Evolutionary conservation across 2,329 filamentous ascomycete species (phyloP), one percentile per base, ranked within the genome.

Genomic region (Huntiella abstrusa): DNA sequence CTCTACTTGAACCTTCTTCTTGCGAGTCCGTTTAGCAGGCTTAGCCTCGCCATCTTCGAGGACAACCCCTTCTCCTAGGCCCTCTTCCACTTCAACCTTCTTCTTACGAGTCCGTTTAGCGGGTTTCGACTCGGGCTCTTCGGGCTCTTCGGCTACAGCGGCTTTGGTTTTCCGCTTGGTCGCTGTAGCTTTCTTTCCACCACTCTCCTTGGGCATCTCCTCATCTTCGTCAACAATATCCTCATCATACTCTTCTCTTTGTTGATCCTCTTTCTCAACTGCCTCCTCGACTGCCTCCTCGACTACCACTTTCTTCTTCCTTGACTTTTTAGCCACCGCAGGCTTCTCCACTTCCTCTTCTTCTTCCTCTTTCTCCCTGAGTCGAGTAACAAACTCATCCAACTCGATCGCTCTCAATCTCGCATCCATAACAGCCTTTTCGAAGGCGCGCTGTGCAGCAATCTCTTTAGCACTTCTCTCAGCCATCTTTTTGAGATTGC

Each of bases 301-400:
- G 13, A 7, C 5, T 16, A 32, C 7, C 13, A 1, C 10, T 16
- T 22, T 35, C 33, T 35, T 35, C 43, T 45, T 45, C 13, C 15
- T 15, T 12, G 15, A 3, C 36, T 36, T 35, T n/a, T 4, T 22
- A 15, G 17, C 41, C 15, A 34, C 15, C 40, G 16, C 17, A 12
- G 38, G 47, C 33, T 49, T 49, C 12, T 45, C 41, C 13, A 33
- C 41, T 12, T 19, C 39, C 13, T 45, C 43, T n/a, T 36, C 37
- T 12, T 22, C 33, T 2, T 22, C 33, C 40, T 43, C 41, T 22
- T 39, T 8, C 22, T 35, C 41, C 16, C 35, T 41, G 16, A 4
- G 3, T 2, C 2, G 1, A 28, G 6, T 10, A 7, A 28, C 1
- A 28, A 28, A 10, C 6, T 28, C 22, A 28, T 28, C 22, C 8